phyloP scores from a whole-genome alignment of 1,284 basidiomycete species.

The Dichomitus squalens region DNA sequence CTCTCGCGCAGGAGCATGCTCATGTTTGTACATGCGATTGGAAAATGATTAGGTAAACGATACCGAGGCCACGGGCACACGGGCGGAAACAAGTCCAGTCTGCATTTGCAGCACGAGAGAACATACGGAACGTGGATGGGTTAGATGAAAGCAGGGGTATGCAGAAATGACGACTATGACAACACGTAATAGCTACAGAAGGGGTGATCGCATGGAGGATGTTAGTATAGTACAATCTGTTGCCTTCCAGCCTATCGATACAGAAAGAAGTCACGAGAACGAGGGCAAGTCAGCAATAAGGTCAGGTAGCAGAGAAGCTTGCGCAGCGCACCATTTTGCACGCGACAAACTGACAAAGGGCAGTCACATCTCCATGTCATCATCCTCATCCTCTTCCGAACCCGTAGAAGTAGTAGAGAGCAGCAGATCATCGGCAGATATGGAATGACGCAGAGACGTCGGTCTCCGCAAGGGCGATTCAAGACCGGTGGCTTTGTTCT shows the following conservation, averaged over 20 bases:
- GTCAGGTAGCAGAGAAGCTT: background rate
- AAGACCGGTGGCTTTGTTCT: slow-evolving; percentile 27
- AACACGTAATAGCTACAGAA: slow-evolving; percentile 25
- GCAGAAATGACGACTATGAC: slow-evolving; percentile 22
- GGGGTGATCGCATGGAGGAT: slow-evolving; percentile 18
- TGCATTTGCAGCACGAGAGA: slow-evolving; percentile 2
- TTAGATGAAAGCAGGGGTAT: slow-evolving; percentile 21
- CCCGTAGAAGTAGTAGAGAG: background rate
- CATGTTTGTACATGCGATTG: background rate
- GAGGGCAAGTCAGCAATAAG: slow-evolving; percentile 1
- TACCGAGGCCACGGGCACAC: background rate
- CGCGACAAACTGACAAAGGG: slow-evolving; percentile 15
- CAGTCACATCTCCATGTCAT: slow-evolving; percentile 22
- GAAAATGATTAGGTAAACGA: background rate
- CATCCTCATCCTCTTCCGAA: slow-evolving; percentile 5
- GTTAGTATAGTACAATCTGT: slow-evolving; percentile 23
- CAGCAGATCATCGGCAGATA: slow-evolving; percentile 23
- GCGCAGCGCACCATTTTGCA: slow-evolving; percentile 21
- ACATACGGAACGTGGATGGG: slow-evolving; percentile 1
- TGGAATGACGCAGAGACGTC: slow-evolving; percentile 31
- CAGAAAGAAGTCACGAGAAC: background rate
- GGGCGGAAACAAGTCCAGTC: background rate
- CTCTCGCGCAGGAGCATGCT: background rate
- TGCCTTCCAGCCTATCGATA: slow-evolving; percentile 18
- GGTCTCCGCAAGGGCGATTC: slow-evolving; percentile 22